Conservation (phyloP, 768 basidiomycete genomes). For the Mycena olivaceomarginata region DNA sequence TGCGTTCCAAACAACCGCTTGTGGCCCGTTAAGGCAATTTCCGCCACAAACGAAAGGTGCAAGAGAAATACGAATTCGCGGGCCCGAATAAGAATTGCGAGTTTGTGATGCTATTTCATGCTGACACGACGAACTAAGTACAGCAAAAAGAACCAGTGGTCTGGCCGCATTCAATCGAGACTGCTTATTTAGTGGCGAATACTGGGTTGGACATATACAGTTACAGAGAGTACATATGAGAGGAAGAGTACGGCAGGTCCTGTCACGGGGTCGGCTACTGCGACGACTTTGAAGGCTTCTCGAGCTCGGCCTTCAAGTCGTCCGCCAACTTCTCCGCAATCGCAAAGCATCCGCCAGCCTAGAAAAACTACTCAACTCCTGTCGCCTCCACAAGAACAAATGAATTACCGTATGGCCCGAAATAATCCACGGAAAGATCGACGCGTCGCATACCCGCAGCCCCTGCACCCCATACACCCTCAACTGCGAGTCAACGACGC, state of each 20-base stretch:
- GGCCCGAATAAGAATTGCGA: no score
- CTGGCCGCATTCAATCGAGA: no score
- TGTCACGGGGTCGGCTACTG: background rate
- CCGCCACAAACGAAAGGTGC: no score
- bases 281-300: constrained; percentile 9
- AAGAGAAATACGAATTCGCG: no score
- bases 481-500: constrained; percentile 50
- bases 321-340: constrained; percentile 59
- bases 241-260: no score
- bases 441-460: constrained; percentile 69
- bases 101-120: no score
- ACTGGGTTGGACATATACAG: no score
- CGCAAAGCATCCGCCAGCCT: constrained; percentile 59
- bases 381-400: background rate
- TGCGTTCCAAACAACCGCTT: constrained; percentile 14
- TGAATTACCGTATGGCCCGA: constrained; percentile 67
- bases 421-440: constrained; percentile 66
- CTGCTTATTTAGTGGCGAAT: no score
- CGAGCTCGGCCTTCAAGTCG: constrained; percentile 53
- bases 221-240: no score
- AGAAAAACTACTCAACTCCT: background rate
- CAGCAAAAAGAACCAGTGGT: no score
- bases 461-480: constrained; percentile 60
- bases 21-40: constrained; percentile 27
- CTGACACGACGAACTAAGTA: no score